Evolutionary conservation across 2,329 filamentous ascomycete genomes (phyloP).

Genomic region (Alternaria novae-zelandiae): DNA sequence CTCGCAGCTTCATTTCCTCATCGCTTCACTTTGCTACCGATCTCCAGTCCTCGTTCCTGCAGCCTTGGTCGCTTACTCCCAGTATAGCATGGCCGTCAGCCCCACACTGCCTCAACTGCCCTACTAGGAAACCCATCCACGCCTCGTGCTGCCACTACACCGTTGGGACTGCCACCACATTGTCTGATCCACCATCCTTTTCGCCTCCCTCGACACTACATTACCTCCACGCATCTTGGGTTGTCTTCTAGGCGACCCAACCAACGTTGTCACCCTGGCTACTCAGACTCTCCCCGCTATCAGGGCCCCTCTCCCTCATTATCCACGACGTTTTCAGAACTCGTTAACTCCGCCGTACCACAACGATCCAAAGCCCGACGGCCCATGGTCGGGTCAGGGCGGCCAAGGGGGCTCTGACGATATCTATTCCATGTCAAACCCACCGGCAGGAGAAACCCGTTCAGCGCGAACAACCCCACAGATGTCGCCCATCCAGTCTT

Average conservation of each 20-base stretch:
- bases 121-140: slow-evolving; percentile 11
- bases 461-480: slow-evolving; percentile 37
- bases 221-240: slow-evolving; percentile 19
- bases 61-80: slow-evolving; percentile 11
- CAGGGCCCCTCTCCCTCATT: slow-evolving; percentile 42
- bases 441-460: slow-evolving; percentile 26
- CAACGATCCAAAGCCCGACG: slow-evolving; percentile 38
- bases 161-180: neutral
- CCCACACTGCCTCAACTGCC: slow-evolving; percentile 21
- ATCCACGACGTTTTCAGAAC: slow-evolving; percentile 33
- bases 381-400: slow-evolving; percentile 45
- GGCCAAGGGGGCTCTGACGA: slow-evolving; percentile 43
- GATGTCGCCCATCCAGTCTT: slow-evolving; percentile 34
- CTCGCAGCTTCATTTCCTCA: slow-evolving; percentile 22
- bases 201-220: slow-evolving; percentile 1
- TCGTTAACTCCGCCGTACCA: slow-evolving; percentile 43
- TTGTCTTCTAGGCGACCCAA: slow-evolving; percentile 37
- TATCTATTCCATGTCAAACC: slow-evolving; percentile 38
- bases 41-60: slow-evolving; percentile 15
- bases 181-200: neutral
- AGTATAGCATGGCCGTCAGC: slow-evolving; percentile 26
- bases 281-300: slow-evolving; percentile 47
- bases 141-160: slow-evolving; percentile 3
- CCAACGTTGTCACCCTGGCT: slow-evolving; percentile 44
- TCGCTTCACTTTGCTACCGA: slow-evolving; percentile 6